These are phyloP conservation scores for Streptanthus diversifolius DNA, from an alignment of 345 rosid genomes.

Conservation along the genomic window DNA sequence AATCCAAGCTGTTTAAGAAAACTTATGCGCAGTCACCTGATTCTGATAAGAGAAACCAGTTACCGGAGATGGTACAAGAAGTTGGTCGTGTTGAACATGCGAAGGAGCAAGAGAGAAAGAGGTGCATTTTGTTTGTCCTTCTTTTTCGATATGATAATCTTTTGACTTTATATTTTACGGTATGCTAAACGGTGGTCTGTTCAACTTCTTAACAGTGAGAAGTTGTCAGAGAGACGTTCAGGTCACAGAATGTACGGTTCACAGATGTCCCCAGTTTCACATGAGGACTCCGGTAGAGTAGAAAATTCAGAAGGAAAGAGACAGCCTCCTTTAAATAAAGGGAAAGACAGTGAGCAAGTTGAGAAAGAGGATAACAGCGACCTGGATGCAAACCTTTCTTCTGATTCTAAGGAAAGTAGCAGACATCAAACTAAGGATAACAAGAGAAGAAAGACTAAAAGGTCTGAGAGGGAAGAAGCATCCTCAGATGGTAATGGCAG, in stretches of 20 bases:
- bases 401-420: slow-evolving; percentile 54
- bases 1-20: slow-evolving; percentile 34
- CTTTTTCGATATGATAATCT: not conserved
- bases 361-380: slow-evolving; percentile 44
- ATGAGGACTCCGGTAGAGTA: slow-evolving; percentile 35
- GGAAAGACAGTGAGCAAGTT: slow-evolving; percentile 36
- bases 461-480: slow-evolving; percentile 46
- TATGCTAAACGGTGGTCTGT: slow-evolving; percentile 15
- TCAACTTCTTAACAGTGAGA: slow-evolving; percentile 50
- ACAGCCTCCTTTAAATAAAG: slow-evolving; percentile 23
- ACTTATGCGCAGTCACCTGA: slow-evolving; percentile 37
- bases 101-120: slow-evolving; percentile 42
- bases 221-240: slow-evolving; percentile 33
- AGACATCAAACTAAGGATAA: slow-evolving; percentile 40
- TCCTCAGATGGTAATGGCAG: slow-evolving; percentile 60
- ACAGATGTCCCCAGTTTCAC: slow-evolving; percentile 39
- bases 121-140: slow-evolving; percentile 39
- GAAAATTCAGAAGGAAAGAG: slow-evolving; percentile 42
- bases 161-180: slow-evolving; percentile 1
- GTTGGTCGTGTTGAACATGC: slow-evolving; percentile 12
- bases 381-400: slow-evolving; percentile 41
- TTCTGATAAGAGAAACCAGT: slow-evolving; percentile 36
- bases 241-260: slow-evolving; percentile 37
- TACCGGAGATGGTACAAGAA: slow-evolving; percentile 35
- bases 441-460: slow-evolving; percentile 63